Conservation (phyloP, 371 early-diverging fungal species). For the Encephalitozoon romaleae region DNA sequence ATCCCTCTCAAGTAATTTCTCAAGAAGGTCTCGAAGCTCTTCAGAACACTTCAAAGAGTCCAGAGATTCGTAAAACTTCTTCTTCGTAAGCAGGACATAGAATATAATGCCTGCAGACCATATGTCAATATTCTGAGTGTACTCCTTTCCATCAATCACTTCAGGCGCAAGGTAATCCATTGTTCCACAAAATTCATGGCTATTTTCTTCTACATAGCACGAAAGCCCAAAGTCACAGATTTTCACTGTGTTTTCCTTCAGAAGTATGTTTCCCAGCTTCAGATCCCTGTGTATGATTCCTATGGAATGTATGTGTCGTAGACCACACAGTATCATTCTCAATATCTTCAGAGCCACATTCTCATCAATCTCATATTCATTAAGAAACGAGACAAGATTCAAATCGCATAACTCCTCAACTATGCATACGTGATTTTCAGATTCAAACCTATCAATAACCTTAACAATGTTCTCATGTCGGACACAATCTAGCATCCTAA, state of each 20-base stretch:
- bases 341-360: conserved; percentile 19
- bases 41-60: neutral
- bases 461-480: conserved; percentile 12
- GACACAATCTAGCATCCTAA: neutral
- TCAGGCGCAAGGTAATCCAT: conserved; percentile 34
- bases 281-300: conserved; percentile 46
- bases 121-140: neutral
- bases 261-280: conserved; percentile 36
- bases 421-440: neutral
- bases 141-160: neutral
- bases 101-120: conserved; percentile 19
- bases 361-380: conserved; percentile 20
- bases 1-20: neutral
- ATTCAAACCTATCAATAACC: conserved; percentile 9
- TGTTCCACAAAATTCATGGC: conserved; percentile 25
- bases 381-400: conserved; percentile 11
- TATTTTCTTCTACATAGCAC: neutral
- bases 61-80: neutral
- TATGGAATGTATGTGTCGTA: conserved; percentile 22
- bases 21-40: neutral
- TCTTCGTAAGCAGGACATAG: neutral
- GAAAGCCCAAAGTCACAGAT: conserved; percentile 48
- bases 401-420: conserved; percentile 19
- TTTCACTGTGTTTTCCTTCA: conserved; percentile 20
- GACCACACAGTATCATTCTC: conserved; percentile 28